Conservation (phyloP, 2,329 filamentous ascomycete species). For the Penicillium sp. region DNA sequence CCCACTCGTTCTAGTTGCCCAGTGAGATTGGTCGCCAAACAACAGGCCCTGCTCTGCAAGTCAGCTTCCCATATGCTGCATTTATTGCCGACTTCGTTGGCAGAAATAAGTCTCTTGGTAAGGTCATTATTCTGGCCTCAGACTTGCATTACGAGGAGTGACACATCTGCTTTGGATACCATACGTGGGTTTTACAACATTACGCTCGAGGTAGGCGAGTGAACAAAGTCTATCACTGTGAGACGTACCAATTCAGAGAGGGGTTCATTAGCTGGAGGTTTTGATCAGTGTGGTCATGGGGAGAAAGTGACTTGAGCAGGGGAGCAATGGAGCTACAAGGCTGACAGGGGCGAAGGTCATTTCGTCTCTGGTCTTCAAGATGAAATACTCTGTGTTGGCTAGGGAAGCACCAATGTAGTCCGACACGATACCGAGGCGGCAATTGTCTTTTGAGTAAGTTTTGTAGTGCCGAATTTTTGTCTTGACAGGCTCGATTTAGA, state of each 20-base stretch:
- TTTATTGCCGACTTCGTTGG: slow-evolving; percentile 23
- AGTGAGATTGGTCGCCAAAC: slow-evolving; percentile 4
- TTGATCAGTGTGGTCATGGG: slow-evolving; percentile 25
- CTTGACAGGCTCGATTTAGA: no score
- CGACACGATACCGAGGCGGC: not conserved
- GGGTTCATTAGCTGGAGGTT: slow-evolving; percentile 14
- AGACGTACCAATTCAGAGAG: slow-evolving; percentile 12
- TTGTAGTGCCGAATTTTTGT: not conserved
- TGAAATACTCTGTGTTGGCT: not conserved
- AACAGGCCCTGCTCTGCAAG: slow-evolving; percentile 16
- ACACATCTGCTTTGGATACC: not conserved
- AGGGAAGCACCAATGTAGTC: not conserved
- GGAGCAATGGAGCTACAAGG: slow-evolving; percentile 20
- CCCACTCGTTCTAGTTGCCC: slow-evolving; percentile 17
- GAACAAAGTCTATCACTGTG: slow-evolving; percentile 2
- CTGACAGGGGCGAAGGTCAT: slow-evolving; percentile 16
- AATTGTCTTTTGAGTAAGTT: not conserved
- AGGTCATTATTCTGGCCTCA: slow-evolving; percentile 3
- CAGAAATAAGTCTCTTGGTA: slow-evolving; percentile 5
- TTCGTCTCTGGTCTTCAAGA: not conserved
- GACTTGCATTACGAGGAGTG: not conserved
- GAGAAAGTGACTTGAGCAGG: slow-evolving; percentile 30
- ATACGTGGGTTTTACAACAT: not conserved
- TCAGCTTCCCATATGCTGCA: slow-evolving; percentile 12
- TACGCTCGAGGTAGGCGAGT: not conserved